Evolutionary conservation across 2,329 filamentous ascomycete genomes (phyloP), one percentile per base, ranked within the genome.

Genomic region (Fusarium denticulatum): DNA sequence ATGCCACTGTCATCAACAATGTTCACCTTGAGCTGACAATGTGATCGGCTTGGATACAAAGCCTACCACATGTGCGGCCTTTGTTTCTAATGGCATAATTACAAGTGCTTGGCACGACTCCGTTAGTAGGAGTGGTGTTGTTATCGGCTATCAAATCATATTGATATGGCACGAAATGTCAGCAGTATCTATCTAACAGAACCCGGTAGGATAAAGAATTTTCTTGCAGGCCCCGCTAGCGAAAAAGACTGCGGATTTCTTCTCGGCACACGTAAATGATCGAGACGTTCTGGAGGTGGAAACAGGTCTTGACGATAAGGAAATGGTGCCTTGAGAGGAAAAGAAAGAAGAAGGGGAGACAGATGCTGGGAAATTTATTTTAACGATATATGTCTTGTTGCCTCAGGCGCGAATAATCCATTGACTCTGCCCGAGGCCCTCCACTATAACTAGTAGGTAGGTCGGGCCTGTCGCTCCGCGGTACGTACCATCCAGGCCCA

Each of bases 131-230:
- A 40, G 50, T 18, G 18, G 30, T 20, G 24, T 42, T 42, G 16
- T 30, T 30, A 8, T 55, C 20, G 15, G 20, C 22, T 55, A 36
- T 39, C 40, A 42, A 56, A 40, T 43, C 42, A 28, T 46, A 15
- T 42, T 37, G 18, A 59, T 20, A 37, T 24, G n/a, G n/a, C 39
- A 69, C 30, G 49, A 30, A 26, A 77, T 97, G 94, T 97, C 83
- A 88, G 92, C 94, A 94, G 91, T 90, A 90, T 90, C 95, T 97
- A 97, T 97, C 95, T 97, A 97, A 96, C 94, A 88, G 92, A 92
- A 90, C 88, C 93, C 92, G 93, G 94, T 90, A 83, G 84, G 81
- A 82, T 85, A 82, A 55, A 76, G 73, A 69, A 39, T 64, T 65
- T 70, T 74, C 80, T 76, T 76, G 89, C 93, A 95, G 94, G 93